A percentile compares a stretch with the other conserved stretches of the same genome.
Evolutionary conservation across 148 eudicot species (phyloP).

Genomic region (Heliamphora exappendiculata): DNA sequence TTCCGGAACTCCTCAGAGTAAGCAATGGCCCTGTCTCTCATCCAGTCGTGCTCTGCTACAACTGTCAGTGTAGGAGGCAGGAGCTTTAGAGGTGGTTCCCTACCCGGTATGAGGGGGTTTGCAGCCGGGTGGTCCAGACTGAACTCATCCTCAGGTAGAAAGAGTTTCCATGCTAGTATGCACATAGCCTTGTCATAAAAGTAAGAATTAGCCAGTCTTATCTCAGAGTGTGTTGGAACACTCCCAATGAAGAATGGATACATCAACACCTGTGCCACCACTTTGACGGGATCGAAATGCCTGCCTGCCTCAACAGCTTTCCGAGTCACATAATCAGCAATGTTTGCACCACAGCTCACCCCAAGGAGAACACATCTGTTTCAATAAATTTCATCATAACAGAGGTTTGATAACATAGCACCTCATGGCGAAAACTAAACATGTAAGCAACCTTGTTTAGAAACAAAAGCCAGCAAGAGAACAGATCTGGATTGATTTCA

Average conservation of each 20-base stretch:
- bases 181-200: conserved; percentile 93
- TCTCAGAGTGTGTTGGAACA: conserved; percentile 81
- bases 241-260: conserved; percentile 93
- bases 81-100: conserved; percentile 71
- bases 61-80: conserved; percentile 92
- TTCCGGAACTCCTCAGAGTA: conserved; percentile 78
- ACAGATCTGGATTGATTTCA: no score
- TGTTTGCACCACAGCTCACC: conserved; percentile 89
- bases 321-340: conserved; percentile 78
- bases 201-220: conserved; percentile 83
- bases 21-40: conserved; percentile 93
- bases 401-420: background rate
- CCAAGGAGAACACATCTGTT: conserved; percentile 90
- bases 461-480: background rate
- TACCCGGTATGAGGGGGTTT: conserved; percentile 60
- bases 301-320: conserved; percentile 73
- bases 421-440: no score
- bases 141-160: conserved; percentile 78
- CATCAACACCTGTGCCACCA: conserved; percentile 91
- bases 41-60: conserved; percentile 94
- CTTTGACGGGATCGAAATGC: conserved; percentile 80
- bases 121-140: conserved; percentile 94
- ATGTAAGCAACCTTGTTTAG: background rate
- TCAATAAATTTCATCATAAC: background rate
- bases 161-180: conserved; percentile 84